These are phyloP conservation scores for Berkeleyomyces basicola DNA, from an alignment of 2,329 filamentous ascomycete genomes.

Conservation along the genomic window DNA sequence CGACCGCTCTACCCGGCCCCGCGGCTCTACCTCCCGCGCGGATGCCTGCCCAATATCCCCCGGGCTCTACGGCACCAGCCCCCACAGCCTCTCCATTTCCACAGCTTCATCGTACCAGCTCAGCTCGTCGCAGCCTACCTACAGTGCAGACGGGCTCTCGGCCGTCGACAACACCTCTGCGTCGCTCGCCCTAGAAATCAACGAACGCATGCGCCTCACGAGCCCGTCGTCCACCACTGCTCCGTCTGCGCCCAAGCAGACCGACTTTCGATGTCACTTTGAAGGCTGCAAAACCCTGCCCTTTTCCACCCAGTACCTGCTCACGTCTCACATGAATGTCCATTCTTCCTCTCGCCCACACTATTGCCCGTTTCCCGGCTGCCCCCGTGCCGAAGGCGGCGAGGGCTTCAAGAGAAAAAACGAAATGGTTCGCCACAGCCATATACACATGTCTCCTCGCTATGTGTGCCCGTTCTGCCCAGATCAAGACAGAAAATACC, in stretches of 20 bases:
- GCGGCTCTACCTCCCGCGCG: not conserved
- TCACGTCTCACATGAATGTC: constrained; percentile 66
- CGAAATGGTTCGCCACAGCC: constrained; percentile 58
- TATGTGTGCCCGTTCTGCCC: constrained; percentile 95
- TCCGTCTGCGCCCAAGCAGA: not conserved
- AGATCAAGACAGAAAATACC: constrained; percentile 85
- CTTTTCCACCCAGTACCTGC: constrained; percentile 60
- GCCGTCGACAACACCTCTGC: not conserved
- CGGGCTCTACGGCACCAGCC: constrained; percentile 6
- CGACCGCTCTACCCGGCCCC: not conserved
- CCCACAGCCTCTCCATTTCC: constrained; percentile 4
- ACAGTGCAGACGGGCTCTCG: not conserved
- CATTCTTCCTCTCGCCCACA: constrained; percentile 50
- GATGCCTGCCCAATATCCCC: constrained; percentile 7
- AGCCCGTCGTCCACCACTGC: constrained; percentile 2
- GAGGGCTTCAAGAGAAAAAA: constrained; percentile 59
- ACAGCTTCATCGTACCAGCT: constrained; percentile 8
- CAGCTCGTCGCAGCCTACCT: constrained; percentile 9
- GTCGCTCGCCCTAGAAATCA: not conserved
- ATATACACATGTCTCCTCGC: constrained; percentile 86
- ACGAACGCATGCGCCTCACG: constrained; percentile 4
- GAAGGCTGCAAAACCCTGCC: constrained; percentile 52
- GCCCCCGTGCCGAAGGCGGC: constrained; percentile 44
- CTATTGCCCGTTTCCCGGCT: constrained; percentile 46
- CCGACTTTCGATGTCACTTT: constrained; percentile 15